Base-by-base conservation (phyloP, 306 rosid genomes). In the peach (Prunus persica) region DNA sequence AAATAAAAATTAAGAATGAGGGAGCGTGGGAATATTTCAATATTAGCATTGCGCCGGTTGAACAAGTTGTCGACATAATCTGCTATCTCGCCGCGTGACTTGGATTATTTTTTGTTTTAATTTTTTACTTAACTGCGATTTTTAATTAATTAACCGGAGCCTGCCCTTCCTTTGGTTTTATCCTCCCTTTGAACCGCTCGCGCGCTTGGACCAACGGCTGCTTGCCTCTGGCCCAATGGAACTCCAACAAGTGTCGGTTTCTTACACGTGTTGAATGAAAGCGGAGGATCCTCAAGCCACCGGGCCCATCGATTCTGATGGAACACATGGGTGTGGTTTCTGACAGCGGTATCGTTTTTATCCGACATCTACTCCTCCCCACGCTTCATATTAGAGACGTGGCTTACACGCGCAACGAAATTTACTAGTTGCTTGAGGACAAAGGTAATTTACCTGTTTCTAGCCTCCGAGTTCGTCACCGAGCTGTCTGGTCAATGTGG, bases 181-280 rank as follows among this genome's bases (percentile, higher is more conserved):
- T 1, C 18, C 32, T 12, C 68, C 74, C 60, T 56, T 78, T 73
- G 86, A 82, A 82, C 22, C 80, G 86, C 67, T 77, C 81, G 86
- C 62, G 73, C 81, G 3, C 54, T 67, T 58, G 60, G 72, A 73
- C 79, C 34, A 43, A 66, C 14, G 0, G 73, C 61, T 14, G 65
- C 16, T 32, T 6, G 2, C 52, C 6, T 18, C 4, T 30, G 2
- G 0, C 16, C 82, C 43, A 68, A 52, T 73, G 3, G 30, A 3
- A 3, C 2, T 8, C 11, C 55, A 15, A 65, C 86, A 74, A 82
- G 77, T 54, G 77, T 16, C 10, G n/a, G 2, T 24, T 9, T 3
- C 45, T 8, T 45, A 74, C 74, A 74, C 86, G 80, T 46, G 24
- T 80, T 38, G 5, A 1, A 3, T 61, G 71, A 19, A 34, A 32